Evolutionary conservation across 345 rosid genomes (phyloP), one percentile per base, ranked within the genome.

Genomic region (Hypericum androsaemum): DNA sequence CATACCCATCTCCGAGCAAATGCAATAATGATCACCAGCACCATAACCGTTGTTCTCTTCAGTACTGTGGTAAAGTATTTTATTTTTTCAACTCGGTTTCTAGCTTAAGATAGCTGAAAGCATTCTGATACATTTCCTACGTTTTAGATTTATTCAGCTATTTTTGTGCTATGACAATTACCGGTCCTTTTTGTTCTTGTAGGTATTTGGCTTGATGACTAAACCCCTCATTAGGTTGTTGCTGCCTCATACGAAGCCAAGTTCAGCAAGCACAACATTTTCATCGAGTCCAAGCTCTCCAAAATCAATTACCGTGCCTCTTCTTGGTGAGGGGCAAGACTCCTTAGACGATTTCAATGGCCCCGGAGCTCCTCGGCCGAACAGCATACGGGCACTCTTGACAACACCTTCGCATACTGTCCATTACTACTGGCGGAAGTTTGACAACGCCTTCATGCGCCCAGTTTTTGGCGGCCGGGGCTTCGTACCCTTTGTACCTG

Each of bases 391-490:
- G 0, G 89, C 88, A 5, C 77, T 94, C 56, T 61, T 89, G 50
- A 71, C 89, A 12, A 80, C 87, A 17, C 99, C 99, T 0, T 54
- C 89, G 1, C 86, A 88, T 53, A 94, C 95, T 0, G 97, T 94
- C 43, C 99, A 86, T 72, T 47, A 77, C 85, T 88, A 88, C 75
- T 88, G 99, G 97, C 94, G 95, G 42, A 79, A 76, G 41, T 88
- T 94, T 12, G 97, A 83, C 44, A 14, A 94, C 43, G 72, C 85
- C 40, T 76, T 85, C 72, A 94, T 88, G 97, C 76, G 97, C 11
- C 99, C 99, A 0, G 66, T 94, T 51, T 94, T 94, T 62, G 97
- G 95, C 38, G 99, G 99, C 10, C 83, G 95, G 53, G 99, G 97
- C 41, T 94, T 94, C 66, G 95, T 82, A 6, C 94, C 95, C 1